Conservation (phyloP, 1,284 basidiomycete genomes). For the Apiotrichum porosum region DNA sequence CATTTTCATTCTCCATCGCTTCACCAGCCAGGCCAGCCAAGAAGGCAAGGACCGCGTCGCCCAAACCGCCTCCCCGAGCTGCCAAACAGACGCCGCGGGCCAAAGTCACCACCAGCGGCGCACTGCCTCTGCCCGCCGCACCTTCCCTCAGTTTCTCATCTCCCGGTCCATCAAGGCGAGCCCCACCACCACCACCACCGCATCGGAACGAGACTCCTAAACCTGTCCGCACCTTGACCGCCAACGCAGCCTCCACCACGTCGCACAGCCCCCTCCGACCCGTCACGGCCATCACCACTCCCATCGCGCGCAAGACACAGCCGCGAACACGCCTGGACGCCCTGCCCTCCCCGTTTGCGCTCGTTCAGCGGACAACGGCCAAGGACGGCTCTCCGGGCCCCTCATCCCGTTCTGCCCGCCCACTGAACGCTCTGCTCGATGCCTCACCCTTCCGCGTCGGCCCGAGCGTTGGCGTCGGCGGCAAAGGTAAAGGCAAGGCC, state of each 20-base stretch:
- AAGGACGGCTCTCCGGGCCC: not conserved
- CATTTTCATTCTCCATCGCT: conserved; percentile 25
- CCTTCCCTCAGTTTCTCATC: not conserved
- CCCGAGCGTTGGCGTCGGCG: not conserved
- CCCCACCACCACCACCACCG: not conserved
- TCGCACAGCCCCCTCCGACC: not conserved
- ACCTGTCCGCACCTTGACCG: no score
- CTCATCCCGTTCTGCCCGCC: not conserved
- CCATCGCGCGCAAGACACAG: not conserved
- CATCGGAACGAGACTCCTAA: no score
- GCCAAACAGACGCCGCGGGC: no score
- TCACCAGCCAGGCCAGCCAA: conserved; percentile 21
- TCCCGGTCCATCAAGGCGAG: no score
- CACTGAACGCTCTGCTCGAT: not conserved
- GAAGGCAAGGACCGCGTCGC: conserved; percentile 9
- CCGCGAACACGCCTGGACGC: not conserved
- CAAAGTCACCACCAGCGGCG: not conserved
- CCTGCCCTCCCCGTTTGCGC: not conserved
- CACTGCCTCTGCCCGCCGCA: not conserved
- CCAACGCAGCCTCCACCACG: no score
- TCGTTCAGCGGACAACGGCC: not conserved
- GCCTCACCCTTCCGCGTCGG: conserved; percentile 7
- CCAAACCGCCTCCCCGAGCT: no score
- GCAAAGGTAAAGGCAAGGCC: conserved; percentile 1
- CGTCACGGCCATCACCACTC: not conserved